Conservation (phyloP, 805 yeast species). For the Candida verbasci region DNA sequence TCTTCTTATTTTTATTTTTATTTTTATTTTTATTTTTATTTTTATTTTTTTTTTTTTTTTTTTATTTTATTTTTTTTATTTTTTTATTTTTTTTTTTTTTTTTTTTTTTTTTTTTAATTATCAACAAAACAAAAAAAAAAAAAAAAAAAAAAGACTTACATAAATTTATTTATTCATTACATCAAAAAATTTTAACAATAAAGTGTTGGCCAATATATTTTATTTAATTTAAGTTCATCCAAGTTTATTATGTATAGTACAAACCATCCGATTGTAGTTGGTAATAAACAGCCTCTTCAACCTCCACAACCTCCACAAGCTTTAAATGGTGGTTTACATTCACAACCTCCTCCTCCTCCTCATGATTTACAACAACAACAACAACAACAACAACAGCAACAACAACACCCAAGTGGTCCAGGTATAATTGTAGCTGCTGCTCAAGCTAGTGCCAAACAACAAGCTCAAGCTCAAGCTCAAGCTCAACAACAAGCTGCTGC, state of each 20-base stretch:
- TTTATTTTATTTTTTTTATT: no score
- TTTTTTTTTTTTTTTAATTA: neutral
- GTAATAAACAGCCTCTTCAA: conserved; percentile 7
- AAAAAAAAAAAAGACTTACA: conserved; percentile 1
- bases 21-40: neutral
- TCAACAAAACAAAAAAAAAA: no score
- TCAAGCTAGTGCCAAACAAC: conserved; percentile 5
- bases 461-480: conserved; percentile 1
- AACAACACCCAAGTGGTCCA: conserved; percentile 3
- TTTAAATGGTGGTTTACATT: conserved; percentile 7
- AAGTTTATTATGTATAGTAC: conserved; percentile 3
- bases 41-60: no score
- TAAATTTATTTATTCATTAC: neutral
- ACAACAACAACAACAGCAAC: conserved; percentile 18
- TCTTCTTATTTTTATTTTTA: neutral
- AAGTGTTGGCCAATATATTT: no score
- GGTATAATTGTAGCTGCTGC: conserved; percentile 6
- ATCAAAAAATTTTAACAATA: neutral
- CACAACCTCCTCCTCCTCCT: conserved; percentile 4
- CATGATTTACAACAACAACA: conserved; percentile 7
- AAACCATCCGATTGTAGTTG: conserved; percentile 6
- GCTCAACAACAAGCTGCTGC: conserved; percentile 4
- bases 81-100: conserved; percentile 1
- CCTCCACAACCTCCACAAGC: conserved; percentile 6
- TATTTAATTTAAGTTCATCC: no score